Conservation (phyloP, 2,329 filamentous ascomycete species). For the Hansfordia pulvinata region DNA sequence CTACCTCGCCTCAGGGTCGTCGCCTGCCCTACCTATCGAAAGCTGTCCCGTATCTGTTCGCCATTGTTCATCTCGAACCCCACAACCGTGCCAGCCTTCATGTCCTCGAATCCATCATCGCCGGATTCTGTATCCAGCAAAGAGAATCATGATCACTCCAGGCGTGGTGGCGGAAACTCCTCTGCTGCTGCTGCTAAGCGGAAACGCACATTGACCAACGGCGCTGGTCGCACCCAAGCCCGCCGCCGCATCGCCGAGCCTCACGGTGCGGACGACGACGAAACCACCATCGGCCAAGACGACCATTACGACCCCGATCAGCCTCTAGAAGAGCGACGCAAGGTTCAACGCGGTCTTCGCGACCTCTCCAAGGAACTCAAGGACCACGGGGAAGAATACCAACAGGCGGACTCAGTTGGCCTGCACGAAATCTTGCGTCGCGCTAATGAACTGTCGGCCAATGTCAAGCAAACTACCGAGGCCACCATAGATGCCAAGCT, state of each 20-base stretch:
- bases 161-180: slow-evolving; percentile 13
- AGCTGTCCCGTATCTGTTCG: too few relatives aligned
- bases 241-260: slow-evolving; percentile 16
- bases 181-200: slow-evolving; percentile 13
- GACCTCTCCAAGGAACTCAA: slow-evolving; percentile 43
- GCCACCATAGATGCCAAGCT: slow-evolving; percentile 84
- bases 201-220: slow-evolving; percentile 16
- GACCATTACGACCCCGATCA: slow-evolving; percentile 73
- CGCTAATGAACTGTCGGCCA: slow-evolving; percentile 50
- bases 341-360: slow-evolving; percentile 56
- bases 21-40: too few relatives aligned
- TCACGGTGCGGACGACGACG: slow-evolving; percentile 12
- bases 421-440: slow-evolving; percentile 52
- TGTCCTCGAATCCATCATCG: slow-evolving; percentile 9
- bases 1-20: too few relatives aligned
- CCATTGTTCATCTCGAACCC: too few relatives aligned
- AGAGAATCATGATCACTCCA: slow-evolving; percentile 9
- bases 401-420: slow-evolving; percentile 50
- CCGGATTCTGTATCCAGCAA: slow-evolving; percentile 7
- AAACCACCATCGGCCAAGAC: slow-evolving; percentile 15
- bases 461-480: slow-evolving; percentile 78
- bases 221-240: slow-evolving; percentile 11
- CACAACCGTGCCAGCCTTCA: too few relatives aligned
- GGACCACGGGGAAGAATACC: slow-evolving; percentile 60
- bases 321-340: slow-evolving; percentile 56